Conservation (phyloP, 805 yeast species). For the Danielia reshetovae region DNA sequence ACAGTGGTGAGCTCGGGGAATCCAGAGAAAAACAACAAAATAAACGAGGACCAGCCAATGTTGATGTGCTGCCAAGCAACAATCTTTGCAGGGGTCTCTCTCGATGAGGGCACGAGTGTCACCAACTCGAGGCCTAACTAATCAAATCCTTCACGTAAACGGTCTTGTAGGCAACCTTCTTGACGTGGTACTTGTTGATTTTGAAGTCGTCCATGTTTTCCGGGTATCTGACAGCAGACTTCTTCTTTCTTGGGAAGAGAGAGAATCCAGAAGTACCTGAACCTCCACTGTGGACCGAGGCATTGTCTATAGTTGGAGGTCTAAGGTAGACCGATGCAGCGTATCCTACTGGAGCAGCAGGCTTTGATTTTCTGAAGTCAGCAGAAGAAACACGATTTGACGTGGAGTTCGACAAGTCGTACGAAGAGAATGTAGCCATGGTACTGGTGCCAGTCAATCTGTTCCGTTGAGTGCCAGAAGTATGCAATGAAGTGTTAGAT, state of each 20-base stretch:
- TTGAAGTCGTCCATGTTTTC: constrained; percentile 5
- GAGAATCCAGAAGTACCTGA: not conserved
- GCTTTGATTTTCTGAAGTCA: constrained; percentile 7
- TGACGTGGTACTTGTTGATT: constrained; percentile 25
- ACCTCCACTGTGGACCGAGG: not conserved
- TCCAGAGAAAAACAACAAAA: too few species aligned
- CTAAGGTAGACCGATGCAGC: constrained; percentile 11
- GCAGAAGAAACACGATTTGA: constrained; percentile 13
- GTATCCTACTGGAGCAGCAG: constrained; percentile 6
- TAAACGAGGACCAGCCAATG: not conserved
- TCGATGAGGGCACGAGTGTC: too few species aligned
- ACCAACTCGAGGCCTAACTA: not conserved
- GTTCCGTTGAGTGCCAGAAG: too few species aligned
- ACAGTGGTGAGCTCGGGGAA: not conserved
- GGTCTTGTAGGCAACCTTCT: constrained; percentile 21
- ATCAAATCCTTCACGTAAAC: constrained; percentile 14
- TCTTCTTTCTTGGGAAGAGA: not conserved
- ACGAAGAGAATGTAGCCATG: constrained; percentile 3
- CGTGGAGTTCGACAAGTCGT: constrained; percentile 5
- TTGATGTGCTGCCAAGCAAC: not conserved
- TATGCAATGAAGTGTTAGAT: not conserved
- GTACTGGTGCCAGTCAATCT: too few species aligned
- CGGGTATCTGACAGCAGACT: not conserved
- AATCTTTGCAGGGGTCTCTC: too few species aligned
- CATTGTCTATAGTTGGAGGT: constrained; percentile 1